Evolutionary conservation across 2,329 filamentous ascomycete species (phyloP), one percentile per base, ranked within the genome.

Genomic region (Ceratocystis lukuohia): DNA sequence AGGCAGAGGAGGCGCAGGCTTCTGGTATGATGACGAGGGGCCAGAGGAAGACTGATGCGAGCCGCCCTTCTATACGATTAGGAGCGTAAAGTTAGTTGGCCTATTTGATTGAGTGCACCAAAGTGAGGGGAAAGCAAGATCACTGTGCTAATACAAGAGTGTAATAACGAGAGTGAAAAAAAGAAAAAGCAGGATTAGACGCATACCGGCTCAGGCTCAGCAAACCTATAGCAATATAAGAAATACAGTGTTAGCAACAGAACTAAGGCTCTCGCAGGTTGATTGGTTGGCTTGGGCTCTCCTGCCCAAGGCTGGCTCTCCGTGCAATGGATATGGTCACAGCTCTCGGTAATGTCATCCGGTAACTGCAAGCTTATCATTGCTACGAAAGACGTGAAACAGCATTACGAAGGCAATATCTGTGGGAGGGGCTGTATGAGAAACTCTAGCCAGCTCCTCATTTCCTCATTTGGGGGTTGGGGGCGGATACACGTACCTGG

Each of bases 191-290:
- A 50, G 17, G 57, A 68, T 57, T 65, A 56, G 62, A 30, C 62
- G 50, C 76, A 69, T 79, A 87, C 85, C 76, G 84, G 80, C 70
- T 91, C 88, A 56, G 88, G 88, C 76, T 91, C 88, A 69, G 87
- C 88, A 74, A 91, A 88, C 72, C 85, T 88, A 72, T 70, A 61
- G 62, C 61, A 66, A 45, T 28, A 64, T 66, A 37, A 44, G 33
- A 50, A 59, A 20, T 30, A 33, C 44, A 50, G 37, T 66, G 59
- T 68, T 61, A 68, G 66, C 41, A 68, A 46, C n/a, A 46, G 25
- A 45, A 67, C 66, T 45, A 45, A 53, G 45, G 61, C 2, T 10
- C 28, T 10, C 2, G 5, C 25, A 25, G 20, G 8, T 5, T 53
- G 45, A 20, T 6, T 48, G 56, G 17, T 20, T 59, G 56, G 12